Base-by-base conservation (phyloP, 345 rosid species). In the Trapa incisa region DNA sequence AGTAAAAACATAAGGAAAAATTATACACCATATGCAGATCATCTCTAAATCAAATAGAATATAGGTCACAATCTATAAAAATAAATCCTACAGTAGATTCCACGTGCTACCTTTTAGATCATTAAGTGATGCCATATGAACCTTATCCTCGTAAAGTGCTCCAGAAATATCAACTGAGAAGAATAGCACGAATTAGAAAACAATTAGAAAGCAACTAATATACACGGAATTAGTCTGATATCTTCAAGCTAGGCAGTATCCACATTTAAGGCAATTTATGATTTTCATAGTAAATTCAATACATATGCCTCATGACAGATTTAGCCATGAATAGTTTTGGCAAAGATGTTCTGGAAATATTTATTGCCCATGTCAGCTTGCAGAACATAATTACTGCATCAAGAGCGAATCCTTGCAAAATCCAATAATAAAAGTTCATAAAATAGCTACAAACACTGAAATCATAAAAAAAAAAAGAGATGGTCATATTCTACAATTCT, bases 31-130 rank as follows among this genome's bases (percentile, higher is more conserved):
- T 45, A 5, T 7, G 32, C 16, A 36, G 37, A 35, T 35, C 16
- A 3, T 37, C 16, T 36, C 22, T 35, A 10, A 54, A 22, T 54
- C 35, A 54, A 54, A n/a, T 22, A 6, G 11, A 12, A 54, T 54
- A 54, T 54, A 1, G 33, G 4, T n/a, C 10, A 5, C 7, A 3
- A 54, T 6, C 10, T 15, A 5, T 54, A 6, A 11, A n/a, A 54
- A 54, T 6, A 37, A 58, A 58, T 32, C 63, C 32, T 11, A 38
- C 2, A 53, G 14, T 16, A 65, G 38, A 52, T 9, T 4, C 62
- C 37, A 56, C 33, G 48, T 62, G 60, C 45, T 71, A 83, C 90
- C 90, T 85, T 83, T 85, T 2, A 74, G 77, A 42, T 74, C 87
- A 65, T 81, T 80, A 37, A 76, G 64, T 63, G 69, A 56, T 12